Percentiles rank a stretch among this genome's conserved stretches.
Conservation (phyloP, 2,329 filamentous ascomycete genomes). For the Coniella vitis region DNA sequence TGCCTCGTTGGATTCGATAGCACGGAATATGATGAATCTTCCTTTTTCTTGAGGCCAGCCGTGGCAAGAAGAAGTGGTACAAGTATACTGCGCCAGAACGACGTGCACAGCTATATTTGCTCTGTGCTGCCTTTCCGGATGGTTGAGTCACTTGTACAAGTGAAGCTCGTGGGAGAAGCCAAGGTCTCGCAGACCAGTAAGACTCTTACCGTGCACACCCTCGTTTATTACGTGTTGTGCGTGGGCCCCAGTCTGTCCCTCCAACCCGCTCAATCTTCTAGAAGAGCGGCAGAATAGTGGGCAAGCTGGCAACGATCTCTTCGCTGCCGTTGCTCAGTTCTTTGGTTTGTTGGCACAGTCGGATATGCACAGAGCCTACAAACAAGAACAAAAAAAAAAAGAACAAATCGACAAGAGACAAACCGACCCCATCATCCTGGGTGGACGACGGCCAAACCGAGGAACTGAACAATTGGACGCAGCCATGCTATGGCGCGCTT, state of each 20-base stretch:
- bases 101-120: conserved; percentile 19
- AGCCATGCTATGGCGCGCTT: conserved; percentile 9
- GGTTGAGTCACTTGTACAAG: conserved; percentile 34
- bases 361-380: conserved; percentile 30
- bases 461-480: conserved; percentile 9
- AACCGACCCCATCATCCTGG: not conserved
- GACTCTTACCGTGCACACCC: conserved; percentile 30
- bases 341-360: conserved; percentile 18
- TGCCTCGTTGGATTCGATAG: too few relatives aligned
- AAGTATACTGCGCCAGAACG: conserved; percentile 4
- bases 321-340: too few relatives aligned
- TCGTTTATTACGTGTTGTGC: conserved; percentile 21
- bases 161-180: conserved; percentile 30
- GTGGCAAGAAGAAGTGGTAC: not conserved
- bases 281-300: conserved; percentile 30
- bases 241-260: conserved; percentile 22
- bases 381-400: conserved; percentile 22
- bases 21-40: too few relatives aligned
- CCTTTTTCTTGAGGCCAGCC: not conserved
- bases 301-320: conserved; percentile 15
- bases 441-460: conserved; percentile 19
- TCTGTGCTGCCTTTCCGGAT: conserved; percentile 32
- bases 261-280: conserved; percentile 29
- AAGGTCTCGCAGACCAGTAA: conserved; percentile 27
- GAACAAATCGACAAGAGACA: conserved; percentile 17